Percentiles rank a stretch among this genome's conserved stretches.
These are phyloP conservation scores for Penicillium brasilianum DNA, from an alignment of 2,329 filamentous ascomycete genomes.

Conservation along the genomic window DNA sequence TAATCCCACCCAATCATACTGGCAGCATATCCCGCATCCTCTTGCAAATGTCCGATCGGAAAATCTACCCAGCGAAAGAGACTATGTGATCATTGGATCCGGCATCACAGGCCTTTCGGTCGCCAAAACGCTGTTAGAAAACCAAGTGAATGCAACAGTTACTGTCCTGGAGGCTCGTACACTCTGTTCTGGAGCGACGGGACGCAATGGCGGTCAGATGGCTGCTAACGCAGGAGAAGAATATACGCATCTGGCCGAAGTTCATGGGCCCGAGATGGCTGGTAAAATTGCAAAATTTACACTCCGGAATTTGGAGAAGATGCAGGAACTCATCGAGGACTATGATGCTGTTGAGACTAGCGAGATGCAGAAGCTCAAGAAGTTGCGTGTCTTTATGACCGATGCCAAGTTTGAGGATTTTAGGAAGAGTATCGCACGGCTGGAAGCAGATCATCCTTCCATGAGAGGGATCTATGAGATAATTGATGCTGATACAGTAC, in stretches of 20 bases:
- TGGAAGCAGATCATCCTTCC: slow-evolving; percentile 32
- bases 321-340: slow-evolving; percentile 44
- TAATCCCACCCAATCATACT: slow-evolving; percentile 45
- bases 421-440: slow-evolving; percentile 23
- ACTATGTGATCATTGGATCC: slow-evolving; percentile 44
- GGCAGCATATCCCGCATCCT: slow-evolving; percentile 41
- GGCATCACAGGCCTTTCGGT: slow-evolving; percentile 44
- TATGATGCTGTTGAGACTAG: slow-evolving; percentile 36
- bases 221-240: slow-evolving; percentile 35
- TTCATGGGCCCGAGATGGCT: slow-evolving; percentile 36
- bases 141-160: slow-evolving; percentile 33
- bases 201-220: slow-evolving; percentile 45
- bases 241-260: slow-evolving; percentile 28
- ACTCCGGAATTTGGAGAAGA: slow-evolving; percentile 41
- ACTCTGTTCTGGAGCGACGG: slow-evolving; percentile 45
- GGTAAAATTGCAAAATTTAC: slow-evolving; percentile 48
- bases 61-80: slow-evolving; percentile 31
- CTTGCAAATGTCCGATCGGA: slow-evolving; percentile 39
- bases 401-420: slow-evolving; percentile 27
- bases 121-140: slow-evolving; percentile 38
- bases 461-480: slow-evolving; percentile 34
- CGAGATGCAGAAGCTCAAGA: slow-evolving; percentile 31
- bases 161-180: slow-evolving; percentile 43
- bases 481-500: slow-evolving; percentile 22
- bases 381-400: slow-evolving; percentile 35